These are phyloP conservation scores for Paraurostyla sp. DNA, from an alignment of 73 alveolate species.

Conservation along the genomic window DNA sequence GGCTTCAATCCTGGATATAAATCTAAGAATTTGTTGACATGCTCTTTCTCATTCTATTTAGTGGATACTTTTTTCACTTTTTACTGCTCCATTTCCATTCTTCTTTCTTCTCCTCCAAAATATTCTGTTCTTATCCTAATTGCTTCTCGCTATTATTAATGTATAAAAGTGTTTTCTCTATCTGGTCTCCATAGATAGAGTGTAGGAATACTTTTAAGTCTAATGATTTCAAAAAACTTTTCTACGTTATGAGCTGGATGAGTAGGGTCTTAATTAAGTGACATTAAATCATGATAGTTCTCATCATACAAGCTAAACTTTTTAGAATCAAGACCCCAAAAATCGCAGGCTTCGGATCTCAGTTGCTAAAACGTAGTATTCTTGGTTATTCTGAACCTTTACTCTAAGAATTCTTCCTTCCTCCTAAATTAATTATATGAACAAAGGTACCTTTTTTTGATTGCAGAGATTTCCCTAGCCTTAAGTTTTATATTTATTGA, in stretches of 20 bases:
- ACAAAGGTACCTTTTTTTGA: background rate
- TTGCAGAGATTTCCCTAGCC: background rate
- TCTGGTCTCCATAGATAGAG: conserved; percentile 41
- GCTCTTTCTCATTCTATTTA: conserved; percentile 38
- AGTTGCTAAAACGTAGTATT: conserved; percentile 37
- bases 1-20: conserved; percentile 23
- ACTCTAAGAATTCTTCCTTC: conserved; percentile 50
- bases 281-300: conserved; percentile 46
- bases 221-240: conserved; percentile 21
- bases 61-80: background rate
- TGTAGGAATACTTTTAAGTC: conserved; percentile 25
- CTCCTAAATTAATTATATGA: too few species aligned
- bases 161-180: background rate
- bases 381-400: conserved; percentile 35
- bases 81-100: conserved; percentile 10
- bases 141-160: background rate
- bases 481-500: background rate
- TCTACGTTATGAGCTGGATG: conserved; percentile 45
- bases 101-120: conserved; percentile 14
- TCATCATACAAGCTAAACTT: conserved; percentile 22
- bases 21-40: background rate
- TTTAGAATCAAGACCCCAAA: conserved; percentile 41
- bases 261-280: conserved; percentile 43
- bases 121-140: conserved; percentile 45
- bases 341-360: conserved; percentile 20